Percentiles rank a stretch among this genome's conserved stretches.
Evolutionary conservation across 1,139 yeast species (phyloP).

Genomic region (Debaryomyces sp.): DNA sequence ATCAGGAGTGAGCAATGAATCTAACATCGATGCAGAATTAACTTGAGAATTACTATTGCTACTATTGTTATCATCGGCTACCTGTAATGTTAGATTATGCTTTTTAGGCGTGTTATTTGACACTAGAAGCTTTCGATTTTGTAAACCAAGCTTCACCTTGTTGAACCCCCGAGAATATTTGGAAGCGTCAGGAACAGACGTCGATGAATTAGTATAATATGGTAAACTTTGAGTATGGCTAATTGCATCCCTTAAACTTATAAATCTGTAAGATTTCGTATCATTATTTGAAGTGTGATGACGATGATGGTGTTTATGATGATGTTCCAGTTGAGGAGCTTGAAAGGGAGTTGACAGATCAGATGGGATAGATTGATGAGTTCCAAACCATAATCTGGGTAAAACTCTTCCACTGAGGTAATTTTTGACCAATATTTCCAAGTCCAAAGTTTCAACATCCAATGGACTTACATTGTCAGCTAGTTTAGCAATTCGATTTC

Average conservation of each 20-base stretch:
- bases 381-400: constrained; percentile 39
- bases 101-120: constrained; percentile 15
- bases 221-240: constrained; percentile 24
- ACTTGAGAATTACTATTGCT: neutral
- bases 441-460: constrained; percentile 48
- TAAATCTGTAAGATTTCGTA: constrained; percentile 29
- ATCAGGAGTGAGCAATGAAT: constrained; percentile 11
- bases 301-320: constrained; percentile 15
- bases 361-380: neutral
- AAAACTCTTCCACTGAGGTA: constrained; percentile 40
- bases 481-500: constrained; percentile 40
- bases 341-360: neutral
- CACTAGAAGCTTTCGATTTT: constrained; percentile 21
- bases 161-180: constrained; percentile 39
- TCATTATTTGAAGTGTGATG: constrained; percentile 8
- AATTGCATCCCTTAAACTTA: constrained; percentile 42
- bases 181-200: constrained; percentile 24
- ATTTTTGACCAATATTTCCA: constrained; percentile 37
- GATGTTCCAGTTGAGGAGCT: constrained; percentile 14
- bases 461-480: constrained; percentile 40
- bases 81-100: neutral
- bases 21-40: constrained; percentile 13
- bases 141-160: constrained; percentile 41
- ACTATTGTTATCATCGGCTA: neutral
- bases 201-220: constrained; percentile 9